A percentile compares a stretch with the other conserved stretches of the same genome.
These are phyloP conservation scores for Saccharomycodes ludwigii DNA, from an alignment of 805 yeast genomes.

Conservation along the genomic window DNA sequence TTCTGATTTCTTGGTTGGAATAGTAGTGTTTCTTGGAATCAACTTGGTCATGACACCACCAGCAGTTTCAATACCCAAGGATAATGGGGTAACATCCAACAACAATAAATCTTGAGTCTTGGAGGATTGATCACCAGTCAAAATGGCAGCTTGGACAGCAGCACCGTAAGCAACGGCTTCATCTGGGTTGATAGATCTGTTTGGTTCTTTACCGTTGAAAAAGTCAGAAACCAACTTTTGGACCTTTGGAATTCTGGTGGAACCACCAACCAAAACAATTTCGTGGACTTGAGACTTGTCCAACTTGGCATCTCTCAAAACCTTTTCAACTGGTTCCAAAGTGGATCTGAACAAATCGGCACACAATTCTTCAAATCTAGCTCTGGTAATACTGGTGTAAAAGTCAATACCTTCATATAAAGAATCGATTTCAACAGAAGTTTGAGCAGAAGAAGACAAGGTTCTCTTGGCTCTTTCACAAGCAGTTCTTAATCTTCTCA, in stretches of 20 bases:
- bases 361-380: slow-evolving; percentile 97
- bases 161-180: slow-evolving; percentile 99
- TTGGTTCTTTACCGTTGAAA: slow-evolving; percentile 98
- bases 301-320: slow-evolving; percentile 83
- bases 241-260: slow-evolving; percentile 97
- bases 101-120: slow-evolving; percentile 95
- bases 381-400: slow-evolving; percentile 96
- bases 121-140: slow-evolving; percentile 93
- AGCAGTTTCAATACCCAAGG: slow-evolving; percentile 98
- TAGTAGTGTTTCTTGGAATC: slow-evolving; percentile 97
- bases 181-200: slow-evolving; percentile 96
- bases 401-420: slow-evolving; percentile 93
- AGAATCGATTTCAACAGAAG: slow-evolving; percentile 93
- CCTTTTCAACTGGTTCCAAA: slow-evolving; percentile 92
- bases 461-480: slow-evolving; percentile 99
- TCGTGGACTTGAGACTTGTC: slow-evolving; percentile 89
- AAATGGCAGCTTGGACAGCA: slow-evolving; percentile 96
- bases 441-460: slow-evolving; percentile 91
- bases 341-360: slow-evolving; percentile 93
- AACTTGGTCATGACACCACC: slow-evolving; percentile 99
- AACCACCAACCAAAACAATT: slow-evolving; percentile 96
- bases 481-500: slow-evolving; percentile 97
- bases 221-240: slow-evolving; percentile 94
- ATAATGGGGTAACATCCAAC: slow-evolving; percentile 97
- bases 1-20: slow-evolving; percentile 98